Base-by-base conservation (phyloP, 768 basidiomycete genomes). In the Tremella yokohamensis region DNA sequence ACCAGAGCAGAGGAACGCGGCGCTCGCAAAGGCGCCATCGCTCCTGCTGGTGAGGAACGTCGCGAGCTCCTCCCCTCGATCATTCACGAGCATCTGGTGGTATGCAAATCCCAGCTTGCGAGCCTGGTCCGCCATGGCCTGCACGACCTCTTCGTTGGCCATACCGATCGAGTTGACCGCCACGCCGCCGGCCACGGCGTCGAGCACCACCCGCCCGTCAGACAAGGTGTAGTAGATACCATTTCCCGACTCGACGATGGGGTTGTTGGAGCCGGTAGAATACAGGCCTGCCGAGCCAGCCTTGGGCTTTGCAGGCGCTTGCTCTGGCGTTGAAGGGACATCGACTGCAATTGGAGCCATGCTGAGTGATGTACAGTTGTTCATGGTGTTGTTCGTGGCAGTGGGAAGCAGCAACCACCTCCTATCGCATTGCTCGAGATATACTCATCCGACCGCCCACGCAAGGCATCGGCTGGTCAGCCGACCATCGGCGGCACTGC, bases 101-200 rank as follows among this genome's bases (percentile, higher is more conserved):
- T 64, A 60, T 0, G 51, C 26, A 52, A 66, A 53, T 45, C 61
- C 49, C 49, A 69, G 57, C 29, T 54, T 54, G 18, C 42, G 20
- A 8, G 60, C 52, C 49, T 68, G 69, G 11, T 52, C 47, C 22
- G 52, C 39, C 54, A 68, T 52, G 2, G 54, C 58, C 3, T 62
- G 8, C 6, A 66, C 25, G 44, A 69, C 39, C 18, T 63, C 58
- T 45, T 45, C 38, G 22, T 71, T 62, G 11, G 58, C 64, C 19
- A 65, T 63, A 1, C 69, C 69, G 3, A 70, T 24, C 20, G 47
- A 53, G 0, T 58, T 52, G 12, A 68, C 66, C 0, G 69, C 69
- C 38, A 66, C 66, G 18, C 68, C 65, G 12, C 69, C 69, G 6
- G 29, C 29, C 16, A 59, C 48, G 19, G 52, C 66, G 38, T 70